phyloP scores from a whole-genome alignment of 2,329 filamentous ascomycete species.

The Aspergillus novoparasiticus region DNA sequence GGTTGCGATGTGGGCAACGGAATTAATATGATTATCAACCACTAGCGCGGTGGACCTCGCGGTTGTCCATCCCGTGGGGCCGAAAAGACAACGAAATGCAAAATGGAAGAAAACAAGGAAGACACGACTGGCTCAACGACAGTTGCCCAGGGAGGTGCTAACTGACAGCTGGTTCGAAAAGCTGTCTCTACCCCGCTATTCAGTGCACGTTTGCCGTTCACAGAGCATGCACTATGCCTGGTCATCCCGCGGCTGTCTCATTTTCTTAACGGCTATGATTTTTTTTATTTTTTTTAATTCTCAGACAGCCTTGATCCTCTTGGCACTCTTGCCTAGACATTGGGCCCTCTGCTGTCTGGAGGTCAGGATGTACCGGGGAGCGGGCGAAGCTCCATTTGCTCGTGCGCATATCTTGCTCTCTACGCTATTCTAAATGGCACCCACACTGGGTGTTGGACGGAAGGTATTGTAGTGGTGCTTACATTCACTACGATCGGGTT shows the following conservation, averaged over 20 bases:
- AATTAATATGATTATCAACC: constrained; percentile 15
- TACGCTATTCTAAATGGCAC: background rate
- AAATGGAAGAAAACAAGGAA: background rate
- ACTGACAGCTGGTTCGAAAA: constrained; percentile 4
- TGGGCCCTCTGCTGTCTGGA: constrained; percentile 7
- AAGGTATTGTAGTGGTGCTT: background rate
- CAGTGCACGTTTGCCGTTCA: constrained; percentile 11
- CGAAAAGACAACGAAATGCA: constrained; percentile 5
- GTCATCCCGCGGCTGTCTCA: background rate
- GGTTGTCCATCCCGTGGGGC: constrained; percentile 21
- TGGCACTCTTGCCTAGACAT: constrained; percentile 11
- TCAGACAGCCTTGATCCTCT: constrained; percentile 14
- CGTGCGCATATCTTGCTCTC: background rate
- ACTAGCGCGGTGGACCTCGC: constrained; percentile 21
- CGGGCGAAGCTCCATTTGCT: background rate
- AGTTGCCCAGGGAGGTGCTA: constrained; percentile 1
- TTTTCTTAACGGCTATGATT: constrained; percentile 6
- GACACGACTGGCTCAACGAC: background rate
- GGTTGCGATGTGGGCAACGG: constrained; percentile 9
- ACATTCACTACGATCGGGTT: background rate
- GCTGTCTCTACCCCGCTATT: constrained; percentile 1
- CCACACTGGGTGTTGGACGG: background rate
- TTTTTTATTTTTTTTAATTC: background rate
- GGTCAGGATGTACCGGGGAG: background rate
- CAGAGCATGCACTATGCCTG: background rate